Evolutionary conservation across 345 rosid species (phyloP), one percentile per base, ranked within the genome.

Genomic region (Lumnitzera racemosa): DNA sequence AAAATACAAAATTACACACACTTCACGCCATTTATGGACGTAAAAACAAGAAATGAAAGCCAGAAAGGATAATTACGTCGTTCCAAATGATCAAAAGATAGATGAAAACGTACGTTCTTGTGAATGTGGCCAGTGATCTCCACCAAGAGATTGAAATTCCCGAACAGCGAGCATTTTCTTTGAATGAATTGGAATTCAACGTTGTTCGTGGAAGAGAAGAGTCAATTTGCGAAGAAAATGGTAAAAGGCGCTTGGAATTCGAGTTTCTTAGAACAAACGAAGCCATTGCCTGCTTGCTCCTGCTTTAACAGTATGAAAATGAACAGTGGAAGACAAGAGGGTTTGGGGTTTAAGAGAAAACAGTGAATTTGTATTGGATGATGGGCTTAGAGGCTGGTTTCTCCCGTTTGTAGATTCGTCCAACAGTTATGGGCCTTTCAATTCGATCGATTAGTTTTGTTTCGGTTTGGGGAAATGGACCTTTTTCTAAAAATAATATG

Each of bases 51-150:
- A 24, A 15, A 12, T 15, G 14, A 60, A 12, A 15, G 43, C 6
- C 25, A 47, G 31, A 16, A 24, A 36, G 29, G 31, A 11, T 27
- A 13, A 11, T 24, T 13, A 23, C 13, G 13, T 11, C 15, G 0
- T 55, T n/a, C 16, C 55, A 53, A 54, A 49, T 23, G 15, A 31
- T n/a, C 23, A 6, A 29, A 16, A 2, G 29, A 24, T 4, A 17
- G 25, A 17, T 36, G 16, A 4, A 53, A 54, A 65, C 78, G 67
- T 48, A 90, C 97, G 74, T 90, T 67, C 97, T 76, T 63, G 95
- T 83, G 75, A 90, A 90, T 56, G 97, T 90, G 48, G 89, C 92
- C 97, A 90, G 81, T 71, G 92, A 90, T 83, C 95, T 87, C 84
- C 74, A 76, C 79, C 74, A 69, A 13, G 77, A 59, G 53, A 53